Percentiles rank a stretch among this genome's conserved stretches.
These are phyloP conservation scores for Penicillium cosmopolitanum DNA, from an alignment of 495 filamentous ascomycete species.

Conservation along the genomic window DNA sequence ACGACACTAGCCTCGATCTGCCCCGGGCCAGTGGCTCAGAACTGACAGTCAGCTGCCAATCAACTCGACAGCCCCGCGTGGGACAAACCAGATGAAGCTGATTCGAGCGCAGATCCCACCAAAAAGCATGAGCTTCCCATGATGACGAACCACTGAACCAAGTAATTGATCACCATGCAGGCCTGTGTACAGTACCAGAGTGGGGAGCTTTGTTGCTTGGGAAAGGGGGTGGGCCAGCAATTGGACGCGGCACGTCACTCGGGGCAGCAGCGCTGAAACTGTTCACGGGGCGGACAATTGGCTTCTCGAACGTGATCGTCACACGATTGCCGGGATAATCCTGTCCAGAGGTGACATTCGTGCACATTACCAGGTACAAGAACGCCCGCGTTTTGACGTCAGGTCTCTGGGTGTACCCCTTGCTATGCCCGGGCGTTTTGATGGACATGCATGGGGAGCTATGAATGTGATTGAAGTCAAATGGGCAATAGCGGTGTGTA, in stretches of 20 bases:
- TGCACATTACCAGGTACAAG: neutral
- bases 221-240: constrained; percentile 23
- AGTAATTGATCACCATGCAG: constrained; percentile 29
- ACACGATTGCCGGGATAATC: constrained; percentile 3
- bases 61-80: constrained; percentile 25
- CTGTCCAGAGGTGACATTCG: constrained; percentile 1
- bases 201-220: constrained; percentile 15
- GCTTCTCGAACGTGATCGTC: neutral
- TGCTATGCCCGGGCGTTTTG: neutral
- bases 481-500: constrained; percentile 24
- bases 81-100: constrained; percentile 25
- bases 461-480: constrained; percentile 14
- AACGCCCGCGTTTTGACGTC: constrained; percentile 6
- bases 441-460: neutral
- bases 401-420: neutral
- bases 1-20: constrained; percentile 27
- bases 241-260: constrained; percentile 23
- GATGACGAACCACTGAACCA: constrained; percentile 20
- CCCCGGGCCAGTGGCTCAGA: constrained; percentile 15
- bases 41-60: constrained; percentile 15
- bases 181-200: neutral
- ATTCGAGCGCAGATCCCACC: constrained; percentile 11
- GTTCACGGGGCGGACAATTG: neutral
- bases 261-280: constrained; percentile 3
- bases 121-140: constrained; percentile 7